Percentiles rank a stretch among this genome's conserved stretches.
phyloP scores from a whole-genome alignment of 257 asterid genomes.

The Echites panduratus region DNA sequence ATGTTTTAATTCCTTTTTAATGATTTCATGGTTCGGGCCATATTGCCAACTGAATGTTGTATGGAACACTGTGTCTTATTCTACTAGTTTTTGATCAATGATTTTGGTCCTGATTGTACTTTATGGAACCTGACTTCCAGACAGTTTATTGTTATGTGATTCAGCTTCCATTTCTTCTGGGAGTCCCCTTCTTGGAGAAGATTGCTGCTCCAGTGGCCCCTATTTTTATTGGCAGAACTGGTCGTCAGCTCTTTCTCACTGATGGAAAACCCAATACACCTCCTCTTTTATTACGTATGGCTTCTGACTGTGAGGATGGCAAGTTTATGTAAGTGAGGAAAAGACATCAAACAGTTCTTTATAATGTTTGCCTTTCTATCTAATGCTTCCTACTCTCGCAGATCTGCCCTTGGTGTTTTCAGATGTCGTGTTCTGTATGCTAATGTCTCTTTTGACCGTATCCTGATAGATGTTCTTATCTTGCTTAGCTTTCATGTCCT shows the following conservation, averaged over 20 bases:
- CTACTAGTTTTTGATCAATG: neutral
- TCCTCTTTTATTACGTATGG: slow-evolving; percentile 76
- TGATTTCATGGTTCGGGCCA: neutral
- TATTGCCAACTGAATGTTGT: neutral
- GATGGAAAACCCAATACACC: slow-evolving; percentile 62
- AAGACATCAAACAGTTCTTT: slow-evolving; percentile 10
- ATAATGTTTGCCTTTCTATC: slow-evolving; percentile 10
- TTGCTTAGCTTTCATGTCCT: slow-evolving; percentile 12
- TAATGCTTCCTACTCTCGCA: slow-evolving; percentile 30
- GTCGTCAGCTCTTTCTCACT: slow-evolving; percentile 39
- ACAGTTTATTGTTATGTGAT: slow-evolving; percentile 40
- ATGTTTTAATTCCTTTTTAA: neutral
- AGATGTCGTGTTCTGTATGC: slow-evolving; percentile 72
- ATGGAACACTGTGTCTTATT: too few species aligned
- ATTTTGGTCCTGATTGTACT: slow-evolving; percentile 2
- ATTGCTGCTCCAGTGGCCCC: slow-evolving; percentile 81
- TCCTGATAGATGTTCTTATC: slow-evolving; percentile 25
- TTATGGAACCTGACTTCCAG: slow-evolving; percentile 47
- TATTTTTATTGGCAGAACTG: slow-evolving; percentile 33
- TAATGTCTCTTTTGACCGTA: slow-evolving; percentile 84
- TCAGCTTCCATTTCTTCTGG: slow-evolving; percentile 92
- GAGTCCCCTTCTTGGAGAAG: slow-evolving; percentile 76
- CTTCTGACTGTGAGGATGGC: slow-evolving; percentile 75
- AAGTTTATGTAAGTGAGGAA: slow-evolving; percentile 58
- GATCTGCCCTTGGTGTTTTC: slow-evolving; percentile 88